A percentile compares a stretch with the other conserved stretches of the same genome.
Conservation (phyloP, 495 filamentous ascomycete species). For the Gamarada debralockiae region DNA sequence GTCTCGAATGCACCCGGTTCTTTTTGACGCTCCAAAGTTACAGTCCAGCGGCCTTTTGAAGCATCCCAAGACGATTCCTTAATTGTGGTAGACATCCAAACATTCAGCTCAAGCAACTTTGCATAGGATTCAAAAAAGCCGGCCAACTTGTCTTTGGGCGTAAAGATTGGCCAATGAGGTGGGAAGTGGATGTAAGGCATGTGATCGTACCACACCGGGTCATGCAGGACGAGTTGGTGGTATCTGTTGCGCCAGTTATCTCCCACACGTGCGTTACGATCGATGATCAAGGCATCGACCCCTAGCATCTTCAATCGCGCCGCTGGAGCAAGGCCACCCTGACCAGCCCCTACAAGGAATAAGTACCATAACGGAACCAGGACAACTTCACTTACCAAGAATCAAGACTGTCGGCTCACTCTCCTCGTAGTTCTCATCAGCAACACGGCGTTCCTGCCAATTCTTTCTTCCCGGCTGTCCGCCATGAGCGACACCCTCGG, state of each 20-base stretch:
- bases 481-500: constrained; percentile 38
- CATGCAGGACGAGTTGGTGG: constrained; percentile 50
- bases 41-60: constrained; percentile 47
- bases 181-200: constrained; percentile 64
- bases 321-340: constrained; percentile 47
- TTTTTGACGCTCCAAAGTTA: constrained; percentile 41
- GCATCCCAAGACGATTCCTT: constrained; percentile 43
- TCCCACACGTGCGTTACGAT: constrained; percentile 56
- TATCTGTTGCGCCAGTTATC: constrained; percentile 65
- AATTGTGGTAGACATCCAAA: constrained; percentile 50
- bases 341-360: constrained; percentile 26
- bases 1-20: constrained; percentile 24
- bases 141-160: constrained; percentile 67
- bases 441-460: constrained; percentile 52
- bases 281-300: constrained; percentile 53
- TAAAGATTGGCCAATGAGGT: constrained; percentile 54
- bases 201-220: constrained; percentile 63
- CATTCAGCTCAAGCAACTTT: constrained; percentile 59
- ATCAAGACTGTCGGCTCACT: constrained; percentile 56
- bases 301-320: constrained; percentile 60
- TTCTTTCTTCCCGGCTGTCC: constrained; percentile 32
- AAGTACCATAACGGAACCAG: not conserved
- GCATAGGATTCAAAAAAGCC: constrained; percentile 68
- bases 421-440: constrained; percentile 44
- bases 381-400: constrained; percentile 36